These are phyloP conservation scores for Phanerochaete sordida DNA, from an alignment of 768 basidiomycete species.

Conservation along the genomic window DNA sequence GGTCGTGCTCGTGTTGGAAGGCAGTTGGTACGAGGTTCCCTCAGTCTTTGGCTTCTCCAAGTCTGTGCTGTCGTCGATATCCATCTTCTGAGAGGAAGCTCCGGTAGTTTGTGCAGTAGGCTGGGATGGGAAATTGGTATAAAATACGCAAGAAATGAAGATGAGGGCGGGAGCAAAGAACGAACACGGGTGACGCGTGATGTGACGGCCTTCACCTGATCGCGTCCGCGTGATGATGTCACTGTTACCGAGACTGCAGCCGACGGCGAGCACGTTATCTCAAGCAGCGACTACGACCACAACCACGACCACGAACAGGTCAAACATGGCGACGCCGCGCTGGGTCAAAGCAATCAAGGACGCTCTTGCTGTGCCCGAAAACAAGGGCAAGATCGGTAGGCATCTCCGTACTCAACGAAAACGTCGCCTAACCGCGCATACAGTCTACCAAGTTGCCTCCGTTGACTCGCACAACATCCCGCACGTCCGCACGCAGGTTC, in stretches of 20 bases:
- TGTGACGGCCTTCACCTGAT: background rate
- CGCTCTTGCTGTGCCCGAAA: conserved; percentile 11
- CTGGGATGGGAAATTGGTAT: background rate
- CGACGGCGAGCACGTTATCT: background rate
- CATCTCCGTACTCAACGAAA: too few relatives aligned
- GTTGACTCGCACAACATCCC: conserved; percentile 44
- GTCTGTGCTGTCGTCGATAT: background rate
- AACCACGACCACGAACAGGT: background rate
- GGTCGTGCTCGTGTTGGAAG: background rate
- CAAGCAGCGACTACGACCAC: background rate
- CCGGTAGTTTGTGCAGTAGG: background rate
- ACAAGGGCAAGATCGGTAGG: conserved; percentile 15
- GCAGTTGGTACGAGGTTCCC: background rate
- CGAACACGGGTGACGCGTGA: background rate
- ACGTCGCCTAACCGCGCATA: too few relatives aligned
- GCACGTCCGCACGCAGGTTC: conserved; percentile 62
- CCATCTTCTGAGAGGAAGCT: background rate
- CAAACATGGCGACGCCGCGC: conserved; percentile 1
- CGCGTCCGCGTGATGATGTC: background rate
- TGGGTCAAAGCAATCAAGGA: conserved; percentile 3
- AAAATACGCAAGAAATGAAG: background rate
- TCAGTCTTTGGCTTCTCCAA: background rate
- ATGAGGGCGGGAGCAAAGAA: background rate
- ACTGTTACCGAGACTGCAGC: too few relatives aligned
- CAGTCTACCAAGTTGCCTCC: conserved; percentile 51